Percentiles rank a stretch among this genome's conserved stretches.
Conservation (phyloP, 768 basidiomycete species). For the Podaxis carcinomalis region DNA sequence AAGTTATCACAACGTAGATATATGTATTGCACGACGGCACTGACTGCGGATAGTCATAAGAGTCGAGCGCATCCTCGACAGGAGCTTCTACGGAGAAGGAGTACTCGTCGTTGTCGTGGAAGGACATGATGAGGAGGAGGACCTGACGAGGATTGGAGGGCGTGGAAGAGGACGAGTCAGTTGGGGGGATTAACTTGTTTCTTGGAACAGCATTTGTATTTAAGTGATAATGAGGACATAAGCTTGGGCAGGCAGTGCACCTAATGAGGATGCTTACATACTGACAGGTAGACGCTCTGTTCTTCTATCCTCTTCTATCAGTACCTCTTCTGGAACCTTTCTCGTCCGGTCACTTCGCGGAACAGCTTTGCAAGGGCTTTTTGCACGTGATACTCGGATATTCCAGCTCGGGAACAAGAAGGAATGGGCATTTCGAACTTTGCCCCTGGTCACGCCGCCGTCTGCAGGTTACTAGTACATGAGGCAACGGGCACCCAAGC, state of each 20-base stretch:
- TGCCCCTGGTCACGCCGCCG: not conserved
- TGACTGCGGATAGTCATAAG: not conserved
- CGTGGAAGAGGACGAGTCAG: not conserved
- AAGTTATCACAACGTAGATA: not conserved
- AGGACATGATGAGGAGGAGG: not conserved
- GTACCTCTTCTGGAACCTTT: not conserved
- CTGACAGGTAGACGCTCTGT: no score
- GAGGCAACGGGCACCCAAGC: not conserved
- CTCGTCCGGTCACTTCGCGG: not conserved
- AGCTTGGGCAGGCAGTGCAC: not conserved
- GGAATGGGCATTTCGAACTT: not conserved
- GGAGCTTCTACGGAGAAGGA: slow-evolving; percentile 3
- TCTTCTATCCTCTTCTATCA: not conserved
- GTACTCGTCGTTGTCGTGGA: not conserved
- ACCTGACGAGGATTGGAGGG: not conserved
- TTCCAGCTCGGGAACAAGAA: not conserved
- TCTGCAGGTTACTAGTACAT: not conserved
- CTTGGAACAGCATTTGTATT: not conserved
- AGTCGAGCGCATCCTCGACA: not conserved
- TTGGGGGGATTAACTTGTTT: not conserved
- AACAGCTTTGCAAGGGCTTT: not conserved
- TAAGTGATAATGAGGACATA: not conserved
- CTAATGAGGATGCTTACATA: not conserved
- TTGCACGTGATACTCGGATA: not conserved
- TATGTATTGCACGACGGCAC: not conserved